Evolutionary conservation across 768 basidiomycete species (phyloP).

Genomic region (Xerocomellus chrysenteron): DNA sequence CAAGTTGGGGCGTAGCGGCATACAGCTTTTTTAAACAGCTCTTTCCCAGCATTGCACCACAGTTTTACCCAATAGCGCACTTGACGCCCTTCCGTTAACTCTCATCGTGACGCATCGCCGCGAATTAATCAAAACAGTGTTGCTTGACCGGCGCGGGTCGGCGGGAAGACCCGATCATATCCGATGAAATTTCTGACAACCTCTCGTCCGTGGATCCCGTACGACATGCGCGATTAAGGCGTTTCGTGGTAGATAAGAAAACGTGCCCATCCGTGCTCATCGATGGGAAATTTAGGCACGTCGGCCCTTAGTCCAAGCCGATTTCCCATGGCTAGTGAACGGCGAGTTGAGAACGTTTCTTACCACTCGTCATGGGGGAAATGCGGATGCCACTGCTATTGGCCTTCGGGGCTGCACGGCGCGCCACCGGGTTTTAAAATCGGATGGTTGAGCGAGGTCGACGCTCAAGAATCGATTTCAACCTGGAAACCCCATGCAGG

Average conservation of each 20-base stretch:
- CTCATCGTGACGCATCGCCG: neutral
- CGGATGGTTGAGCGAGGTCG: neutral
- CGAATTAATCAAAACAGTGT: neutral
- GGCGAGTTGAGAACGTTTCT: neutral
- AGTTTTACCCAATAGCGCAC: neutral
- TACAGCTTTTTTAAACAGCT: neutral
- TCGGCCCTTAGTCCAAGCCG: neutral
- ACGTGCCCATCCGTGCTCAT: neutral
- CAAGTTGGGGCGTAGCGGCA: neutral
- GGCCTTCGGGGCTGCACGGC: conserved; percentile 3
- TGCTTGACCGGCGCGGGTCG: no score
- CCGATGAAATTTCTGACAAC: neutral
- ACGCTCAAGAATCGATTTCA: neutral
- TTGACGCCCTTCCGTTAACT: neutral
- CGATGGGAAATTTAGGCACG: neutral
- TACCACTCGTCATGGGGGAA: neutral
- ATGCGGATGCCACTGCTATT: conserved; percentile 11
- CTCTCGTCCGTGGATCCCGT: neutral
- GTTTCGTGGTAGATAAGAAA: neutral
- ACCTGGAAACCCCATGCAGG: neutral
- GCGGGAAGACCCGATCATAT: neutral
- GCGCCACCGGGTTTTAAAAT: neutral
- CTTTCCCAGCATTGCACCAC: neutral
- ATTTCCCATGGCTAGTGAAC: neutral
- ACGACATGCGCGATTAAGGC: neutral